Evolutionary conservation across 495 filamentous ascomycete species (phyloP).

Genomic region (Neurospora tetraspora): DNA sequence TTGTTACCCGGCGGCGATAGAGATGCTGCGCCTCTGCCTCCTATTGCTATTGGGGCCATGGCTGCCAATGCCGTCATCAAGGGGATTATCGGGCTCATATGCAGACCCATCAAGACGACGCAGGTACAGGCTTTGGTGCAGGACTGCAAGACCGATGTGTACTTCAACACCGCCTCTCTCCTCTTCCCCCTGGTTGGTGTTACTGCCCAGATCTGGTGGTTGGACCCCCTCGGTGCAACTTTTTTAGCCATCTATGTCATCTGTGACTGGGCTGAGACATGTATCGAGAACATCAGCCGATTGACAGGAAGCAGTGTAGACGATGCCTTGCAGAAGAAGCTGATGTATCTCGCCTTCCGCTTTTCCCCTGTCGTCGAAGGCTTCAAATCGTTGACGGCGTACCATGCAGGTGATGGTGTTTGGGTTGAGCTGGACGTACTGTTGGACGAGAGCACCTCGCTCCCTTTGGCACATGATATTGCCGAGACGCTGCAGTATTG

Average conservation of each 20-base stretch:
- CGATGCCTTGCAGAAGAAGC: conserved; percentile 26
- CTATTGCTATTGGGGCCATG: conserved; percentile 32
- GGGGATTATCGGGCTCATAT: conserved; percentile 36
- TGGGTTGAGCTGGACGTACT: conserved; percentile 41
- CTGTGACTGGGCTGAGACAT: conserved; percentile 38
- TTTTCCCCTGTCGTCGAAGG: conserved; percentile 35
- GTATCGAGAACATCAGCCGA: conserved; percentile 35
- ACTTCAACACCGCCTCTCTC: conserved; percentile 41
- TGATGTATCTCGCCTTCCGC: conserved; percentile 35
- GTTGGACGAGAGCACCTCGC: conserved; percentile 28
- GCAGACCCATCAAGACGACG: conserved; percentile 36
- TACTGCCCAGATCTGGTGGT: conserved; percentile 35
- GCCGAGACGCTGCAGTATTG: conserved; percentile 44
- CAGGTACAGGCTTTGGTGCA: conserved; percentile 42
- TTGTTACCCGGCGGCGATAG: conserved; percentile 26
- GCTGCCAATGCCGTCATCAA: conserved; percentile 34
- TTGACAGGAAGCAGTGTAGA: conserved; percentile 30
- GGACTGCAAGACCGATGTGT: conserved; percentile 41
- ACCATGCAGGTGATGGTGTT: conserved; percentile 40
- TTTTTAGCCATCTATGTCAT: conserved; percentile 41
- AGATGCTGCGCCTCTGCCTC: conserved; percentile 17
- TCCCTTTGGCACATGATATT: conserved; percentile 35
- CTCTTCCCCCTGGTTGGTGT: conserved; percentile 37
- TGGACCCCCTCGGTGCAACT: conserved; percentile 36
- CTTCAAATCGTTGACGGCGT: conserved; percentile 36